Evolutionary conservation across 768 basidiomycete species (phyloP).

Genomic region (Auricularia auricula-judae): DNA sequence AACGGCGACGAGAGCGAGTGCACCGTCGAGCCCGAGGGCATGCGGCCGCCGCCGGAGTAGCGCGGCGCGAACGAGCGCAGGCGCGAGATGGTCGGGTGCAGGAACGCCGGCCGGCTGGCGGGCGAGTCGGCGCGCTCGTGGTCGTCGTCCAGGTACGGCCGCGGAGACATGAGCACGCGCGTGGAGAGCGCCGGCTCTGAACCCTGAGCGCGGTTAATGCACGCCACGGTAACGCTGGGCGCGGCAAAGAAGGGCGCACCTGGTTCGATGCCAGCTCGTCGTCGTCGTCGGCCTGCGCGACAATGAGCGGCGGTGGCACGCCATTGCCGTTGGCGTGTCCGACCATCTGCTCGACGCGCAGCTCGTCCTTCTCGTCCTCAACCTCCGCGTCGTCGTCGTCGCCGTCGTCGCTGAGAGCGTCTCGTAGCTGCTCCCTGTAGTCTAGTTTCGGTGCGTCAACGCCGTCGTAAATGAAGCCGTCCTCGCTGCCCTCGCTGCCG

Average conservation of each 20-base stretch:
- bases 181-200: neutral
- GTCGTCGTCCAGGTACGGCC: neutral
- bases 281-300: slow-evolving; percentile 16
- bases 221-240: slow-evolving; percentile 28
- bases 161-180: slow-evolving; percentile 2
- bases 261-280: slow-evolving; percentile 16
- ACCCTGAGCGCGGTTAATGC: slow-evolving; percentile 12
- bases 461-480: slow-evolving; percentile 64
- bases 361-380: slow-evolving; percentile 30
- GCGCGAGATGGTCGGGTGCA: slow-evolving; percentile 70
- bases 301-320: neutral
- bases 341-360: slow-evolving; percentile 36
- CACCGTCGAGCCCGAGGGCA: slow-evolving; percentile 31
- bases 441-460: slow-evolving; percentile 45
- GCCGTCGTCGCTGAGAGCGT: slow-evolving; percentile 54
- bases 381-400: slow-evolving; percentile 25
- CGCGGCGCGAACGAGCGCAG: slow-evolving; percentile 58
- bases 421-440: slow-evolving; percentile 59
- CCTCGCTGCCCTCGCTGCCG: slow-evolving; percentile 43
- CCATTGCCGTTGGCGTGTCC: slow-evolving; percentile 17
- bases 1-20: slow-evolving; percentile 32
- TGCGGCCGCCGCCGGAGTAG: slow-evolving; percentile 21
- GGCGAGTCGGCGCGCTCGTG: slow-evolving; percentile 14
- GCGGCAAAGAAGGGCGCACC: slow-evolving; percentile 24
- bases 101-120: slow-evolving; percentile 42